These are phyloP conservation scores for Tulasnella sp. DNA, from an alignment of 768 basidiomycete genomes.

Conservation along the genomic window DNA sequence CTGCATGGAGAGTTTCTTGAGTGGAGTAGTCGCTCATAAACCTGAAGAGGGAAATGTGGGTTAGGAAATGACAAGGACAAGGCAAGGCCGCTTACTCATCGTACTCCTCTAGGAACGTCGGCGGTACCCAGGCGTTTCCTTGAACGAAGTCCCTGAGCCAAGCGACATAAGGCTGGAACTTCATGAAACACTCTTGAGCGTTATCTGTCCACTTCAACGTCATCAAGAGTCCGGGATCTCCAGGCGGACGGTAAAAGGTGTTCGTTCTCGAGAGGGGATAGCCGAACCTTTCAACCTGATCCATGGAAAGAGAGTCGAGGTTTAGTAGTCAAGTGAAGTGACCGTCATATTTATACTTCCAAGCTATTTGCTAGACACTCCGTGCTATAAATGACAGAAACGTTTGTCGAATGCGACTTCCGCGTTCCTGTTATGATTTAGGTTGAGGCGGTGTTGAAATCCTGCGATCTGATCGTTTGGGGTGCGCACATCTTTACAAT, in stretches of 20 bases:
- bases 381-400: too few species aligned
- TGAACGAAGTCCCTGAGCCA: background rate
- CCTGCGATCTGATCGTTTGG: too few species aligned
- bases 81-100: background rate
- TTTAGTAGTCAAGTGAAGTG: too few species aligned
- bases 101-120: background rate
- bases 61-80: background rate
- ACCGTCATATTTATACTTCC: too few species aligned
- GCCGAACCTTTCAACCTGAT: too few species aligned
- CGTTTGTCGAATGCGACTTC: too few species aligned
- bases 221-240: background rate
- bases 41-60: background rate
- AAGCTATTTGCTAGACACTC: too few species aligned
- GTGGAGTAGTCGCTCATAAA: background rate
- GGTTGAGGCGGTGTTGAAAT: too few species aligned
- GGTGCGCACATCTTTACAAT: too few species aligned
- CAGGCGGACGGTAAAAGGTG: background rate
- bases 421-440: too few species aligned
- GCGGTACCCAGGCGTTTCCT: background rate
- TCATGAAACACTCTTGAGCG: background rate
- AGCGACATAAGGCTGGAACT: background rate
- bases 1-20: background rate
- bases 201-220: background rate
- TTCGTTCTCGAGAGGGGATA: background rate
- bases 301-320: too few species aligned